Conservation (phyloP, 306 rosid genomes). For the Rubus parviflorus region DNA sequence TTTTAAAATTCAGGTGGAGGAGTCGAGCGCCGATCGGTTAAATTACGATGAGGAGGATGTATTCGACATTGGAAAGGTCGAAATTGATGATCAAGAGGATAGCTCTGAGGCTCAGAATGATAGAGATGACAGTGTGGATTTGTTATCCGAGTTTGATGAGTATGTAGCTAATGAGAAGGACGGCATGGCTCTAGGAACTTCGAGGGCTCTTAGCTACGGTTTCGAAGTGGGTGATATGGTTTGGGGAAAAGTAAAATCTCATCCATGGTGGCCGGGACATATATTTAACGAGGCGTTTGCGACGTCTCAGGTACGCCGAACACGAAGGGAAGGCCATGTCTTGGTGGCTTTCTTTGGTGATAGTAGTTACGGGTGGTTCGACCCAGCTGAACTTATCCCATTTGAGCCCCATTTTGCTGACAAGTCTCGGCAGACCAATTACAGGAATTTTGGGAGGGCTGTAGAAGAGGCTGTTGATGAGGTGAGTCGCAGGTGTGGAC, state of each 20-base stretch:
- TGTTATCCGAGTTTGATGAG: slow-evolving; percentile 74
- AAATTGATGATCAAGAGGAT: slow-evolving; percentile 2
- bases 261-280: slow-evolving; percentile 99
- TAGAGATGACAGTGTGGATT: slow-evolving; percentile 21
- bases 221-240: slow-evolving; percentile 88
- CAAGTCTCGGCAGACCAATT: slow-evolving; percentile 69
- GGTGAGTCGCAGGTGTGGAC: slow-evolving; percentile 65
- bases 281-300: slow-evolving; percentile 78
- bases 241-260: slow-evolving; percentile 99
- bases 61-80: slow-evolving; percentile 19
- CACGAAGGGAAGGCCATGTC: slow-evolving; percentile 70
- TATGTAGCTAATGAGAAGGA: slow-evolving; percentile 71
- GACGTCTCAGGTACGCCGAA: slow-evolving; percentile 66
- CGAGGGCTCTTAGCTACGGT: slow-evolving; percentile 64
- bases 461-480: slow-evolving; percentile 97
- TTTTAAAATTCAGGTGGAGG: slow-evolving; percentile 22
- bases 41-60: slow-evolving; percentile 18
- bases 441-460: slow-evolving; percentile 64
- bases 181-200: slow-evolving; percentile 42
- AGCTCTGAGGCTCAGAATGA: slow-evolving; percentile 16
- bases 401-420: slow-evolving; percentile 69
- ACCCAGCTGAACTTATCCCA: slow-evolving; percentile 77
- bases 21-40: slow-evolving; percentile 25
- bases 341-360: slow-evolving; percentile 96
- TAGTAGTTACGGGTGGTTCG: slow-evolving; percentile 98